These are phyloP conservation scores for Acanthamoeba lenticulata DNA, from an alignment of 208 protist genomes.

Conservation along the genomic window DNA sequence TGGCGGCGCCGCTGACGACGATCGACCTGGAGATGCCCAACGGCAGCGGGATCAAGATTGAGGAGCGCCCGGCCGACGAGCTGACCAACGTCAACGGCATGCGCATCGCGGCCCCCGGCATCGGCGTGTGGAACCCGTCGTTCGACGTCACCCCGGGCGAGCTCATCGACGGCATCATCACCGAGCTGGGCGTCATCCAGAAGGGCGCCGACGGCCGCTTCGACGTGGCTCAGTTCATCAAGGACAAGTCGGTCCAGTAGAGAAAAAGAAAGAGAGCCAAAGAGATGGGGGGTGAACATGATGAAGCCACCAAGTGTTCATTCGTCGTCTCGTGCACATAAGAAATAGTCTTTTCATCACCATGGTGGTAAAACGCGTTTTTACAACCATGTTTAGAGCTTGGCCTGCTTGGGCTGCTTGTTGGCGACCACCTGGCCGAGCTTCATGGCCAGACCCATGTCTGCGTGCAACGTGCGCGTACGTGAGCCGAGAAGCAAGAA, in stretches of 20 bases:
- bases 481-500: not conserved
- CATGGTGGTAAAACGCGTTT: too few species aligned
- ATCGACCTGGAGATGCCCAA: conserved; percentile 85
- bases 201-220: conserved; percentile 26
- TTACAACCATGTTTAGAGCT: conserved; percentile 23
- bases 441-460: conserved; percentile 52
- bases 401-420: conserved; percentile 26
- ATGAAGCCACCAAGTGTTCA: too few species aligned
- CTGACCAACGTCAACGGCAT: conserved; percentile 88
- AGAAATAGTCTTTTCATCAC: too few species aligned
- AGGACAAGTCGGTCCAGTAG: conserved; percentile 1
- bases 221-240: conserved; percentile 41
- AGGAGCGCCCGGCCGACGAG: conserved; percentile 91
- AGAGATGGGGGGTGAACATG: not conserved
- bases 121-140: conserved; percentile 95
- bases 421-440: not conserved
- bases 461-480: not conserved
- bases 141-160: conserved; percentile 96
- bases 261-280: not conserved
- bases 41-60: conserved; percentile 91
- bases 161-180: conserved; percentile 90
- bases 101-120: conserved; percentile 88
- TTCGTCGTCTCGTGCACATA: too few species aligned
- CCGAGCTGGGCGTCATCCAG: conserved; percentile 76
- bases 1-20: conserved; percentile 77